phyloP scores from a whole-genome alignment of 371 early-diverging fungal genomes.

The Apophysomyces trapeziformis region DNA sequence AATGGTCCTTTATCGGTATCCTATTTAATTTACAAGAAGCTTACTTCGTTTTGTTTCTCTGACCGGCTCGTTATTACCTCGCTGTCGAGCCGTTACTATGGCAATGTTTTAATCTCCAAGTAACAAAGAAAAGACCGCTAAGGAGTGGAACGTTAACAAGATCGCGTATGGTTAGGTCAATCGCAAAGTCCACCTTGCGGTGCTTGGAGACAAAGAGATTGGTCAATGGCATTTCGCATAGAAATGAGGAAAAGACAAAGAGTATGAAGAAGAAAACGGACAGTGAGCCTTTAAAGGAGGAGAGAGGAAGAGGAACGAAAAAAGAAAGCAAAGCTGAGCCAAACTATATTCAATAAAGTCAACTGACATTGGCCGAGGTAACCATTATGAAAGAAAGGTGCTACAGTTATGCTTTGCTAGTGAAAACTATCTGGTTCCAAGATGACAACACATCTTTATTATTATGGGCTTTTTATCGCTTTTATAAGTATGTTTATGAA shows the following conservation, averaged over 20 bases:
- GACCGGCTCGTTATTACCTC: slow-evolving; percentile 36
- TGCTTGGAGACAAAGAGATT: slow-evolving; percentile 34
- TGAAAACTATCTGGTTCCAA: no score
- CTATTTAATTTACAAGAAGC: slow-evolving; percentile 27
- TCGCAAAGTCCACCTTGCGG: slow-evolving; percentile 36
- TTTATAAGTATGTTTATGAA: no score
- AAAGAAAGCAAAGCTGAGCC: not conserved
- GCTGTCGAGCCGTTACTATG: slow-evolving; percentile 48
- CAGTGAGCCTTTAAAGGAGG: not conserved
- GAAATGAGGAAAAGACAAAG: not conserved
- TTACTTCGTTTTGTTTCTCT: not conserved
- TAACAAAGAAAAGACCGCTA: slow-evolving; percentile 66
- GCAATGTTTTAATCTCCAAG: slow-evolving; percentile 62
- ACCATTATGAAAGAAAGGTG: not conserved
- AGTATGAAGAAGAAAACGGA: not conserved
- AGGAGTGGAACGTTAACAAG: slow-evolving; percentile 59
- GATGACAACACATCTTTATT: no score
- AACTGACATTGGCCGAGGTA: slow-evolving; percentile 1
- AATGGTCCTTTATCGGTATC: slow-evolving; percentile 60
- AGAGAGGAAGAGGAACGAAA: not conserved
- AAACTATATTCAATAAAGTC: not conserved
- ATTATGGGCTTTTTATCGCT: no score
- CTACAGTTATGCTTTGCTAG: not conserved
- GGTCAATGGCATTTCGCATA: slow-evolving; percentile 29
- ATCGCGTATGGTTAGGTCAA: slow-evolving; percentile 31